These are phyloP conservation scores for Fraxinus floribunda DNA, from an alignment of 305 asterid genomes.

Conservation along the genomic window DNA sequence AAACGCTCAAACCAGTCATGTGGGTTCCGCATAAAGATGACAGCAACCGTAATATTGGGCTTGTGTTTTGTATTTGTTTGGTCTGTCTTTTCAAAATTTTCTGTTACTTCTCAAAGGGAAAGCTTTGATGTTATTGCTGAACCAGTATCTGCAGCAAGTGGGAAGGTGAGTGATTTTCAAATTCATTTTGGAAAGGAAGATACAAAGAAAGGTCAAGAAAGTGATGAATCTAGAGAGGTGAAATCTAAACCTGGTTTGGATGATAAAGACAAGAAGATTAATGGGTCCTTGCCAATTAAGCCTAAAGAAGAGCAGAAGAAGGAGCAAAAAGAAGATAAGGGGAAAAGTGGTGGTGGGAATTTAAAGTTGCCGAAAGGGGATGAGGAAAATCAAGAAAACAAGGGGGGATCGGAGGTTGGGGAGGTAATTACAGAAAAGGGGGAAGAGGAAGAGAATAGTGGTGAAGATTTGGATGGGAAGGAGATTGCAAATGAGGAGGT, in stretches of 20 bases:
- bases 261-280: slow-evolving; percentile 41
- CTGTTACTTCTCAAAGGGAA: slow-evolving; percentile 72
- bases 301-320: slow-evolving; percentile 33
- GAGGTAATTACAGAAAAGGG: slow-evolving; percentile 39
- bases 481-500: slow-evolving; percentile 37
- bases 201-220: slow-evolving; percentile 36
- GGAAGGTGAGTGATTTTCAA: slow-evolving; percentile 32
- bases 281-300: slow-evolving; percentile 48
- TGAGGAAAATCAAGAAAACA: slow-evolving; percentile 35
- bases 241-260: slow-evolving; percentile 34
- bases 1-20: slow-evolving; percentile 74
- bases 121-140: slow-evolving; percentile 80
- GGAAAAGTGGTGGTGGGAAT: slow-evolving; percentile 26
- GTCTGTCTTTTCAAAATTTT: slow-evolving; percentile 72
- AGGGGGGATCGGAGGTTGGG: slow-evolving; percentile 51
- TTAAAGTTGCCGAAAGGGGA: slow-evolving; percentile 30
- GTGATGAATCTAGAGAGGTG: slow-evolving; percentile 21
- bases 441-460: slow-evolving; percentile 39
- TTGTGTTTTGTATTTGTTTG: slow-evolving; percentile 77
- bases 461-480: slow-evolving; percentile 37
- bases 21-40: slow-evolving; percentile 68
- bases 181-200: slow-evolving; percentile 37
- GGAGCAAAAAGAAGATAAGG: slow-evolving; percentile 15
- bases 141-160: slow-evolving; percentile 52
- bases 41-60: slow-evolving; percentile 71